Conservation (phyloP, 306 rosid species). For the Rubus idaeus region DNA sequence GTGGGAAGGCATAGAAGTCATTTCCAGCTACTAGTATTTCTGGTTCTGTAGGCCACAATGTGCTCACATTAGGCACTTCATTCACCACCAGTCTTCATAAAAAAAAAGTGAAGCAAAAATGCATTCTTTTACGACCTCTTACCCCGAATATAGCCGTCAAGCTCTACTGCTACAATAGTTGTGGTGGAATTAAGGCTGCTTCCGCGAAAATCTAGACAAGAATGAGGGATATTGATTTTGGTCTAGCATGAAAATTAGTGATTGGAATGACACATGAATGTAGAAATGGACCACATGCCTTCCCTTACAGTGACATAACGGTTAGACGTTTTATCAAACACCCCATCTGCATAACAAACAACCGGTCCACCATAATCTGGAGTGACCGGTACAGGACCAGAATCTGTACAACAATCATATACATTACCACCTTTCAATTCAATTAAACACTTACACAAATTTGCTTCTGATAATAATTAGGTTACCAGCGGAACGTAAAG, state of each 20-base stretch:
- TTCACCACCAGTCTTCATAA: background rate
- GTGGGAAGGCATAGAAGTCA: conserved; percentile 95
- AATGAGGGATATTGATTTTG: background rate
- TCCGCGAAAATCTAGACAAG: conserved; percentile 60
- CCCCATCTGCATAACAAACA: conserved; percentile 86
- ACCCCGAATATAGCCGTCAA: conserved; percentile 65
- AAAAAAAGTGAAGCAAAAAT: background rate
- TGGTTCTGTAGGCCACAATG: conserved; percentile 56
- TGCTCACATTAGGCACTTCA: conserved; percentile 16
- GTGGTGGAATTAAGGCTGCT: conserved; percentile 59
- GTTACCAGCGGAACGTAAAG: conserved; percentile 45
- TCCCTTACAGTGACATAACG: conserved; percentile 75
- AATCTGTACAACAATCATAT: conserved; percentile 44
- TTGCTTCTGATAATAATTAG: background rate
- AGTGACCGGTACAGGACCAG: conserved; percentile 59
- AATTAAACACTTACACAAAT: background rate
- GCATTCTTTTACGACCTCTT: conserved; percentile 9
- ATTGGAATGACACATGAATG: background rate
- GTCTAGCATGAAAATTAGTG: too few species aligned
- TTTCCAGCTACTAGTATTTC: conserved; percentile 64
- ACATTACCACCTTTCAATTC: background rate
- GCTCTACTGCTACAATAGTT: conserved; percentile 60
- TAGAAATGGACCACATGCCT: conserved; percentile 42
- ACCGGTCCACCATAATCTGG: conserved; percentile 72
- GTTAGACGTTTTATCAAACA: conserved; percentile 65